phyloP scores from a whole-genome alignment of 306 rosid genomes.

The Prunus dulcis region DNA sequence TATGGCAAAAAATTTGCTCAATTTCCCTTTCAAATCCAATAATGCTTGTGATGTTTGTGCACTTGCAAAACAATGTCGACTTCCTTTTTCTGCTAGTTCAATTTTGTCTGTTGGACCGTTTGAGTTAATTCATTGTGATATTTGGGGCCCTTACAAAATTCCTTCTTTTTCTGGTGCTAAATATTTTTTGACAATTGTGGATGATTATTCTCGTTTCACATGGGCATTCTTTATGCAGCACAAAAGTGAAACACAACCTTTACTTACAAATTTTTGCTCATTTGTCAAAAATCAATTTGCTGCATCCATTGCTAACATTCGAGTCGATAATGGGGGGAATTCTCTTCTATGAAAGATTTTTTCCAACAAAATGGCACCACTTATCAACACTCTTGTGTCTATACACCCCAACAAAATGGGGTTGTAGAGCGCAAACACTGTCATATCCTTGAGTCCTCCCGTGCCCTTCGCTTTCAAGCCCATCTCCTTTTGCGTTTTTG shows the following conservation, averaged over 20 bases:
- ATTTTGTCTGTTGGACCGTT: too few relatives aligned
- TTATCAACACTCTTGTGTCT: neutral
- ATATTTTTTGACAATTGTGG: too few relatives aligned
- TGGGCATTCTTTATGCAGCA: neutral
- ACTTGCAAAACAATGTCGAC: too few relatives aligned
- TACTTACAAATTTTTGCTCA: neutral
- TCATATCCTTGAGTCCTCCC: neutral
- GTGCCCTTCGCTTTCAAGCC: neutral
- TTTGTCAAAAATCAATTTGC: neutral
- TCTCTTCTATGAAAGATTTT: neutral
- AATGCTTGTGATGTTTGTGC: too few relatives aligned
- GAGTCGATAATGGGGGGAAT: neutral
- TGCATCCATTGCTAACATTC: neutral
- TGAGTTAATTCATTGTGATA: too few relatives aligned
- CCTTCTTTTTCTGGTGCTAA: too few relatives aligned
- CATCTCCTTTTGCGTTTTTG: neutral
- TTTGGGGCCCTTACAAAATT: too few relatives aligned
- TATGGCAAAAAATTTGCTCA: too few relatives aligned
- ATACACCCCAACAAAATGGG: neutral
- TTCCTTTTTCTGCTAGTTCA: too few relatives aligned
- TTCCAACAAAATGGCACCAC: neutral
- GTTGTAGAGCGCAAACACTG: neutral
- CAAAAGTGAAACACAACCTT: neutral
- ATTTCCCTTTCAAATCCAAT: too few relatives aligned
- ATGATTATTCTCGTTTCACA: too few relatives aligned